Conservation (phyloP, 768 basidiomycete species). For the Hydnomerulius pinastri region DNA sequence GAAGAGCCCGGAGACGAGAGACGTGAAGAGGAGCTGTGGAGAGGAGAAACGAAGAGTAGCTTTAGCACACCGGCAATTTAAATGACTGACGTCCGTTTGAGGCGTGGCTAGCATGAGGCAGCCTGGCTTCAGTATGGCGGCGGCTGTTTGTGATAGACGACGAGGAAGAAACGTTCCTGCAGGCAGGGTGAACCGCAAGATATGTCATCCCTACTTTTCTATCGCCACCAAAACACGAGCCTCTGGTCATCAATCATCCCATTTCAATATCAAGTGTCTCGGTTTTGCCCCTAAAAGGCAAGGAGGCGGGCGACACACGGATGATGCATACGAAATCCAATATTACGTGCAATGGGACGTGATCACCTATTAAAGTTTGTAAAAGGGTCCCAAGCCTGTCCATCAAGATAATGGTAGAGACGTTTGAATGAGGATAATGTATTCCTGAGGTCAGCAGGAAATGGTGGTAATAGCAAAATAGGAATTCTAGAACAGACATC, state of each 20-base stretch:
- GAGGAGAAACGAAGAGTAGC: conserved; percentile 28
- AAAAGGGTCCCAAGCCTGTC: background rate
- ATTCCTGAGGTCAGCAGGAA: no score
- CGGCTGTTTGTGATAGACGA: conserved; percentile 36
- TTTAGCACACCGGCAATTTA: conserved; percentile 30
- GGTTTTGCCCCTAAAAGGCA: conserved; percentile 28
- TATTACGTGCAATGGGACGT: background rate
- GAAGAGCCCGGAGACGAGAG: conserved; percentile 23
- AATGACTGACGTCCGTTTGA: conserved; percentile 32
- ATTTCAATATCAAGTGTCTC: conserved; percentile 31
- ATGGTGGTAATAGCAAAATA: conserved; percentile 8
- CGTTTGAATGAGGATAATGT: no score
- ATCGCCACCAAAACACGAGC: conserved; percentile 22
- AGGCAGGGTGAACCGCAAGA: conserved; percentile 25
- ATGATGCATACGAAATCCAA: background rate
- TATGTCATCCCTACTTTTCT: conserved; percentile 33
- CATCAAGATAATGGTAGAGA: no score
- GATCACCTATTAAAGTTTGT: background rate
- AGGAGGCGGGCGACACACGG: conserved; percentile 11
- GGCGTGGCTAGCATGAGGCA: conserved; percentile 40
- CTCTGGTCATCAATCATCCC: conserved; percentile 29
- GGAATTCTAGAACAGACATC: conserved; percentile 15
- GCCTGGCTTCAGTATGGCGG: conserved; percentile 28
- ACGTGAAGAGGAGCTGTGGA: conserved; percentile 20
- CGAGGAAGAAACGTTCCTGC: conserved; percentile 27